Evolutionary conservation across 495 filamentous ascomycete species (phyloP).

Genomic region (Apiosordaria backusii): DNA sequence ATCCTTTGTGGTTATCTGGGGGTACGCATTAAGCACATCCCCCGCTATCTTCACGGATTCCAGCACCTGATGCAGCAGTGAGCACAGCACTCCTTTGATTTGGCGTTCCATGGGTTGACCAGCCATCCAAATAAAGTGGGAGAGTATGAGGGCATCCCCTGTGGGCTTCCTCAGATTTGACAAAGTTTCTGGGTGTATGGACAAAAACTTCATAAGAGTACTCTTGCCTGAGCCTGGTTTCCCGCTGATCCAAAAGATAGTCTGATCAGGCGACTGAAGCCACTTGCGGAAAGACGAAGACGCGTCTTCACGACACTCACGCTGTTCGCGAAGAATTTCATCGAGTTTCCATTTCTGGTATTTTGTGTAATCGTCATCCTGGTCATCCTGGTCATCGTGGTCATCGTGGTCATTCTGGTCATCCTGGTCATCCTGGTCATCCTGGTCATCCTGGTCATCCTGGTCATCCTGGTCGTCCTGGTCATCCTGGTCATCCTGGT

Average conservation of each 20-base stretch:
- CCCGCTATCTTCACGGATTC: not conserved
- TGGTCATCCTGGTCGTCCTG: no score
- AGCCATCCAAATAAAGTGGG: conserved; percentile 15
- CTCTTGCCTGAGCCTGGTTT: conserved; percentile 21
- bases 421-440: not conserved
- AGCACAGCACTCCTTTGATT: conserved; percentile 17
- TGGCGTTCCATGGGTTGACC: conserved; percentile 12
- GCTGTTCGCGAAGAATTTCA: no score
- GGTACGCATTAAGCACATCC: not conserved
- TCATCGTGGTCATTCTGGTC: not conserved
- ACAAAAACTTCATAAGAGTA: conserved; percentile 20
- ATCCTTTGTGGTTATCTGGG: conserved; percentile 2
- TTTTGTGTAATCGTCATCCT: not conserved
- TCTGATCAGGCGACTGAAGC: not conserved
- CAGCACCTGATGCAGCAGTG: conserved; percentile 13
- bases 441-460: no score
- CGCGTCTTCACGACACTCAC: not conserved
- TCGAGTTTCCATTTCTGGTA: not conserved
- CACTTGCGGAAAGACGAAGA: not conserved
- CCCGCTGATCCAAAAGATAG: conserved; percentile 13
- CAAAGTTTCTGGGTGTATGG: not conserved
- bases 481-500: not conserved
- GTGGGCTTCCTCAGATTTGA: not conserved
- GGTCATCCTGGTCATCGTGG: not conserved
- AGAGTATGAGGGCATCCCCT: not conserved